Evolutionary conservation across 139 green algal genomes (phyloP).

Genomic region (Chlorella sp.): DNA sequence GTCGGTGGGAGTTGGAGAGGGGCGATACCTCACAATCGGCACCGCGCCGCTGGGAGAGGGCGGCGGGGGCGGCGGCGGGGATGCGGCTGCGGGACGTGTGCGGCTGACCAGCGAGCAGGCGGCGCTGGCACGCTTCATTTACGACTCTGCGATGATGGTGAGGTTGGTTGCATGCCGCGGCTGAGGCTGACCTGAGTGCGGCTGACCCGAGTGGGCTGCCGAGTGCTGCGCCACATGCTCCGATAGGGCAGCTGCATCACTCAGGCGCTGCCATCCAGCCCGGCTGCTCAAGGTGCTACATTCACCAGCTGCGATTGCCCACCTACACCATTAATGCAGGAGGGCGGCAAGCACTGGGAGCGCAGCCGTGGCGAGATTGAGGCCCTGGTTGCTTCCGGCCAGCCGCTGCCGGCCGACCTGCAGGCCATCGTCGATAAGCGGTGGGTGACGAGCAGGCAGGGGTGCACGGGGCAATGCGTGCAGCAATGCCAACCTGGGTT

Average conservation of each 20-base stretch:
- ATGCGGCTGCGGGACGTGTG: not conserved
- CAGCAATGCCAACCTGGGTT: too few relatives aligned
- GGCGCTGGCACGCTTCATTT: constrained; percentile 20
- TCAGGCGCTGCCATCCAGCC: too few relatives aligned
- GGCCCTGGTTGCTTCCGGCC: constrained; percentile 32
- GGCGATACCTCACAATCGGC: constrained; percentile 29
- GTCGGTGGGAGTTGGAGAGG: constrained; percentile 40
- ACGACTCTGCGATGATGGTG: constrained; percentile 39
- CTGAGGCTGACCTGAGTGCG: too few relatives aligned
- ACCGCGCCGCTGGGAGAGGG: not conserved
- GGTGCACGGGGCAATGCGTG: not conserved
- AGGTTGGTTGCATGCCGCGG: too few relatives aligned
- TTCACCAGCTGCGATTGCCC: too few relatives aligned
- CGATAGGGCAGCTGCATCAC: constrained; percentile 26
- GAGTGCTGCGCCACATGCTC: too few relatives aligned
- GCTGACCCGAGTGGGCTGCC: too few relatives aligned
- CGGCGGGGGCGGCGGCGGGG: not conserved
- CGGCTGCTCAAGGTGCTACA: too few relatives aligned
- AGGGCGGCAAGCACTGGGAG: constrained; percentile 43
- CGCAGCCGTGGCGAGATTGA: constrained; percentile 47
- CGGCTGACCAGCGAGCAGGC: not conserved
- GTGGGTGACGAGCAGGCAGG: not conserved
- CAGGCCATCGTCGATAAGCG: constrained; percentile 36
- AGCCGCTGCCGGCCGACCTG: constrained; percentile 26
- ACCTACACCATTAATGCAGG: not conserved